A percentile compares a stretch with the other conserved stretches of the same genome.
Conservation (phyloP, 768 basidiomycete species). For the Boletus sp. region DNA sequence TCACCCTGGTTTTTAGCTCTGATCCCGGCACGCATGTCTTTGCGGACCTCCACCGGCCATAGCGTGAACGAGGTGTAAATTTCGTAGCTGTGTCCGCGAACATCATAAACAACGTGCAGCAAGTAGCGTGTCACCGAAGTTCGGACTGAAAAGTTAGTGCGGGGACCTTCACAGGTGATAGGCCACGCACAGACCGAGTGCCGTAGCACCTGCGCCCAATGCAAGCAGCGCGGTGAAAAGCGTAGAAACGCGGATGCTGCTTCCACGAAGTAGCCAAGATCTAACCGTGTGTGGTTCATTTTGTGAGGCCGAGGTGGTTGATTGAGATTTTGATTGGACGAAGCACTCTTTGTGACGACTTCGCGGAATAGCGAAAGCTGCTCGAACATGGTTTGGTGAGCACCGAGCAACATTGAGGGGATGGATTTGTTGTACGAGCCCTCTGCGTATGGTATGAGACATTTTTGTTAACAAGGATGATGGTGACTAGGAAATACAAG, state of each 20-base stretch:
- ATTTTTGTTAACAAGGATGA: background rate
- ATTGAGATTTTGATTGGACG: slow-evolving; percentile 4
- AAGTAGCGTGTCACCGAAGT: background rate
- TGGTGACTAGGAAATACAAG: too few relatives aligned
- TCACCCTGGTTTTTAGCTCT: slow-evolving; percentile 61
- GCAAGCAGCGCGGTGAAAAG: slow-evolving; percentile 39
- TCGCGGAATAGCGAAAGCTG: background rate
- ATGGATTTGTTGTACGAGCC: slow-evolving; percentile 1
- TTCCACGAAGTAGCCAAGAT: slow-evolving; percentile 12
- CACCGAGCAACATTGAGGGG: background rate
- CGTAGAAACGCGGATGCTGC: slow-evolving; percentile 35
- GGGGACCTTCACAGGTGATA: background rate
- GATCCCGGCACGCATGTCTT: slow-evolving; percentile 64
- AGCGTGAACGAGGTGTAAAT: slow-evolving; percentile 56
- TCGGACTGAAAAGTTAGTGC: background rate
- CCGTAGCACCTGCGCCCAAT: slow-evolving; percentile 41
- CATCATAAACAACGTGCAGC: background rate
- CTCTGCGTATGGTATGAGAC: background rate
- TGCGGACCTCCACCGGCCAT: slow-evolving; percentile 65
- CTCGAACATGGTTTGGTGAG: background rate
- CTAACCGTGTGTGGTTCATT: background rate
- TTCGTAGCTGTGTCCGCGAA: slow-evolving; percentile 42
- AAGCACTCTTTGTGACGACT: background rate
- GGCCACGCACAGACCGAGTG: slow-evolving; percentile 42
- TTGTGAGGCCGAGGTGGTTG: slow-evolving; percentile 12